Evolutionary conservation across 2,329 filamentous ascomycete genomes (phyloP).

Genomic region (Talaromyces atroroseus): DNA sequence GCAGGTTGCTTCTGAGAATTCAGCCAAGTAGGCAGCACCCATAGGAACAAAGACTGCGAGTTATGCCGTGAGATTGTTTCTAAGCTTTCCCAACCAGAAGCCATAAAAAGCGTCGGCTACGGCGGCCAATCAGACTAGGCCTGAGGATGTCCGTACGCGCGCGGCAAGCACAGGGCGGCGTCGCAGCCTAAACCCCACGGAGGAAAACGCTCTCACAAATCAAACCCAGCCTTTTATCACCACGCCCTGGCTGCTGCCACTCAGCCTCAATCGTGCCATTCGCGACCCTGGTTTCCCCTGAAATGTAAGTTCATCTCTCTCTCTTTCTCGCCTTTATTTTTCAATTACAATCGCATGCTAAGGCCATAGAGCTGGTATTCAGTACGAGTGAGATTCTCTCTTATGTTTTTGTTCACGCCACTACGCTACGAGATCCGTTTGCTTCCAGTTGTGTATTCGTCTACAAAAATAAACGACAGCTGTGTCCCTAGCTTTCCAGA

Average conservation of each 20-base stretch:
- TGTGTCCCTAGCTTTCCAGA: conserved; percentile 14
- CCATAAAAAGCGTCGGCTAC: background rate
- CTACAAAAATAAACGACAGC: conserved; percentile 18
- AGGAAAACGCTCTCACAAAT: conserved; percentile 14
- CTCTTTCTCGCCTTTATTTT: background rate
- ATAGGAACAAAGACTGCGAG: background rate
- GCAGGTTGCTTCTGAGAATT: background rate
- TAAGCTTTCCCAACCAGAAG: background rate
- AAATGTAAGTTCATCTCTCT: background rate
- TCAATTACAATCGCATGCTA: background rate
- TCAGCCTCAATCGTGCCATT: conserved; percentile 6
- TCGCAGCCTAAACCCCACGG: conserved; percentile 16
- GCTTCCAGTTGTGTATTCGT: conserved; percentile 3
- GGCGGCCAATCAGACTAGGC: background rate
- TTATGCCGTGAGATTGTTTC: no score
- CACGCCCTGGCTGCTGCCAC: background rate
- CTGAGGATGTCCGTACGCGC: conserved; percentile 9
- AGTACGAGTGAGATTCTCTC: background rate
- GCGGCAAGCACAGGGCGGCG: conserved; percentile 15
- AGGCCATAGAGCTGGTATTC: background rate
- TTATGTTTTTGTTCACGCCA: background rate
- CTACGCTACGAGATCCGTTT: conserved; percentile 3
- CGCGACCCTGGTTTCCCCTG: background rate
- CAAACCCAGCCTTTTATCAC: background rate
- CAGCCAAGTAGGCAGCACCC: background rate